These are phyloP conservation scores for Porphyrellus cyaneotinctus DNA, from an alignment of 768 basidiomycete genomes.

Conservation along the genomic window DNA sequence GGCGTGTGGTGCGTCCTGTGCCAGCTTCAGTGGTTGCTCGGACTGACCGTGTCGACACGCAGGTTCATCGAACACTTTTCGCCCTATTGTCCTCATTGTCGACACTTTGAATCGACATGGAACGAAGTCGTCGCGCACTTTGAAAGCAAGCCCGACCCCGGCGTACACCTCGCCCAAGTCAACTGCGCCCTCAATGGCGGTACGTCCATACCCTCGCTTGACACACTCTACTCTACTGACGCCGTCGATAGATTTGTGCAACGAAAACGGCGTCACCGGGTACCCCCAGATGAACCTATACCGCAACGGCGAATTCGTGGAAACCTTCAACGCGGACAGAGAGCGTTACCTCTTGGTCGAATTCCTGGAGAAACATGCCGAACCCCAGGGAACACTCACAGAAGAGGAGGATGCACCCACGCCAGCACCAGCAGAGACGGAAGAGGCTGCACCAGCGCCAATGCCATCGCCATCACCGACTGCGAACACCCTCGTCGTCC, in stretches of 20 bases:
- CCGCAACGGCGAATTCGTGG: constrained; percentile 57
- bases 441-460: not conserved
- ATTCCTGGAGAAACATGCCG: constrained; percentile 49
- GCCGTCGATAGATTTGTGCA: constrained; percentile 64
- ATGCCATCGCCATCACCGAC: constrained; percentile 2
- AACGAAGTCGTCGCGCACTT: constrained; percentile 54
- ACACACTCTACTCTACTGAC: not conserved
- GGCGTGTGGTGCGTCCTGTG: constrained; percentile 55
- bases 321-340: constrained; percentile 52
- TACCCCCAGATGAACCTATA: constrained; percentile 80
- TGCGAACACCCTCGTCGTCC: constrained; percentile 12
- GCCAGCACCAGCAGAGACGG: not conserved
- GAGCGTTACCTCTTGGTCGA: constrained; percentile 49
- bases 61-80: constrained; percentile 87
- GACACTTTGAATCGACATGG: constrained; percentile 80
- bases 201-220: constrained; percentile 38
- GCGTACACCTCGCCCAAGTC: constrained; percentile 71
- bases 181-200: constrained; percentile 78
- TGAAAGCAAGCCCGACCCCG: constrained; percentile 35
- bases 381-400: constrained; percentile 12
- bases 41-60: not conserved
- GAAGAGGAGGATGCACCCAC: not conserved
- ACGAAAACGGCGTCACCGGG: constrained; percentile 57
- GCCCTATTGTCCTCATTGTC: constrained; percentile 81
- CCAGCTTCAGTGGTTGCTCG: not conserved